phyloP scores from a whole-genome alignment of 352 stramenopile genomes.

The Phytophthora pistaciae region DNA sequence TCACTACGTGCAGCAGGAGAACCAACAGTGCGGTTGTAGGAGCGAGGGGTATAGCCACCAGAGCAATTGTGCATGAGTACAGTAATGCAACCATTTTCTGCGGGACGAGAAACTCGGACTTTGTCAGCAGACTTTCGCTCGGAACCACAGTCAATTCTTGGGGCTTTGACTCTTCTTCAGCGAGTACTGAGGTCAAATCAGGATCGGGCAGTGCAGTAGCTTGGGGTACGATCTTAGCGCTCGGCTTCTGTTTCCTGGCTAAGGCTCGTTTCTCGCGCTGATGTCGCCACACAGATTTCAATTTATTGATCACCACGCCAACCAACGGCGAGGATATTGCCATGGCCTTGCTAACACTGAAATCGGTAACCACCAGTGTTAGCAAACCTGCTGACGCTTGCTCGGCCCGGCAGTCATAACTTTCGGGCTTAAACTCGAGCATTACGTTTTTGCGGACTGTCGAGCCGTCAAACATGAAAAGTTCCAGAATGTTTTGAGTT shows the following conservation, averaged over 20 bases:
- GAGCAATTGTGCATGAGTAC: conserved; percentile 79
- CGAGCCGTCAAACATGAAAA: conserved; percentile 54
- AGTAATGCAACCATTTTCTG: conserved; percentile 88
- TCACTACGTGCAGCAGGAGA: conserved; percentile 67
- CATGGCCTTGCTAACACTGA: conserved; percentile 71
- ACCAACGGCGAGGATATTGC: conserved; percentile 41
- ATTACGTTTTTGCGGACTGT: conserved; percentile 67
- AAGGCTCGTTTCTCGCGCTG: conserved; percentile 22
- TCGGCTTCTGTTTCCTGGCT: conserved; percentile 11
- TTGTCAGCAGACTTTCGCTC: conserved; percentile 32
- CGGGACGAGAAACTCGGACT: conserved; percentile 76
- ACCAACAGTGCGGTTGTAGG: conserved; percentile 62
- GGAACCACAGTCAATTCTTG: background rate
- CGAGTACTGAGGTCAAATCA: background rate
- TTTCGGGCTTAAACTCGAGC: conserved; percentile 64
- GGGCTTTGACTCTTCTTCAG: conserved; percentile 6
- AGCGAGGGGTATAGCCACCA: conserved; percentile 78
- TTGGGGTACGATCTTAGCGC: conserved; percentile 34
- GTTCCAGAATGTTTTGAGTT: conserved; percentile 38
- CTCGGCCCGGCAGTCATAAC: conserved; percentile 66
- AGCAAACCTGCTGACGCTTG: conserved; percentile 72
- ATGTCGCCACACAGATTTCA: conserved; percentile 19
- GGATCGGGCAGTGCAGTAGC: background rate
- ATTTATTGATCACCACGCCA: conserved; percentile 28
- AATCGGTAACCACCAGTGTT: conserved; percentile 80